Conservation (phyloP, 208 protist species). For the Crithidia sp. region DNA sequence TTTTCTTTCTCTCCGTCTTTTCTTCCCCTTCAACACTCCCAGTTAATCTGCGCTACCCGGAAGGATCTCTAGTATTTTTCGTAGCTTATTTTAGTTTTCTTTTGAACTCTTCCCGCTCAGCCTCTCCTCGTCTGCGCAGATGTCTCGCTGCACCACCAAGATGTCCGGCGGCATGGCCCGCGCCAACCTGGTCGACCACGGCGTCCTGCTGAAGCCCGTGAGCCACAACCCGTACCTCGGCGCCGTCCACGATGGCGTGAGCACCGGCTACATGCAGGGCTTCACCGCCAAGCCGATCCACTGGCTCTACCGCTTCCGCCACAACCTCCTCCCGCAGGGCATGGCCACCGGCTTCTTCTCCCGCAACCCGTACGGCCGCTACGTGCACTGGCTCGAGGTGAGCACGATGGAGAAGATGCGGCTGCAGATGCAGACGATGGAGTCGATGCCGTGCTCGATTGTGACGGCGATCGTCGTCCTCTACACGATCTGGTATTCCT, state of each 20-base stretch:
- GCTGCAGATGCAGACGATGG: constrained; percentile 55
- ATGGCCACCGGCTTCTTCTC: constrained; percentile 77
- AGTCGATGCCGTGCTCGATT: constrained; percentile 65
- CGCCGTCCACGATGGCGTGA: constrained; percentile 73
- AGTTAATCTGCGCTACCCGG: background rate
- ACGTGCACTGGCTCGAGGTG: constrained; percentile 90
- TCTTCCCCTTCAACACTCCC: background rate
- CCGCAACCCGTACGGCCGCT: constrained; percentile 81
- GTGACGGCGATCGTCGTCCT: constrained; percentile 46
- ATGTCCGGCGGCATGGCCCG: constrained; percentile 66
- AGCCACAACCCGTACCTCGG: constrained; percentile 74
- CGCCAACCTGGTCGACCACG: constrained; percentile 76
- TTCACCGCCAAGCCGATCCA: constrained; percentile 67
- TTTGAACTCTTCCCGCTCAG: background rate
- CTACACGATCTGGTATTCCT: constrained; percentile 75
- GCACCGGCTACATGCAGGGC: constrained; percentile 77
- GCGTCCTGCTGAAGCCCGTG: constrained; percentile 77
- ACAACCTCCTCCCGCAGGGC: constrained; percentile 76
- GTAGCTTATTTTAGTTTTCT: too few species aligned
- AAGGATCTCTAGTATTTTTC: background rate
- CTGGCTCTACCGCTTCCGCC: constrained; percentile 89
- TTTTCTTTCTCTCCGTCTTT: constrained; percentile 6
- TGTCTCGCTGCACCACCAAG: constrained; percentile 62
- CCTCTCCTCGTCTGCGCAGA: constrained; percentile 6
- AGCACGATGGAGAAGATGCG: constrained; percentile 87